Conservation (phyloP, 169 alveolate genomes). For the Cryptosporidium ubiquitum region DNA sequence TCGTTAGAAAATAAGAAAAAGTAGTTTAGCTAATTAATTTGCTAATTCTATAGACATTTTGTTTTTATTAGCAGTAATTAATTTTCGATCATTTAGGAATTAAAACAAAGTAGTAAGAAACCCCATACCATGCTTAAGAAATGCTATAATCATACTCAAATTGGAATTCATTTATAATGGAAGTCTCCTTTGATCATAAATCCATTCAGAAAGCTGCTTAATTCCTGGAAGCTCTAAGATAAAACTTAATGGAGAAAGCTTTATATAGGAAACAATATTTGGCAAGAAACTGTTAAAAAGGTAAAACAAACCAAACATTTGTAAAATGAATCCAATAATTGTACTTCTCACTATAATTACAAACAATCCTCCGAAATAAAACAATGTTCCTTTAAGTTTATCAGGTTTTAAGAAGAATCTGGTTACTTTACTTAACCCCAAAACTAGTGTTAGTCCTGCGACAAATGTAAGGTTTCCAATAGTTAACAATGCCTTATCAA, state of each 20-base stretch:
- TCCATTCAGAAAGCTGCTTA: slow-evolving; percentile 69
- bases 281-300: slow-evolving; percentile 62
- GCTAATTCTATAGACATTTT: slow-evolving; percentile 4
- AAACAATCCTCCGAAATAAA: slow-evolving; percentile 65
- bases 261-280: slow-evolving; percentile 71
- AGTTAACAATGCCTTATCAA: slow-evolving; percentile 54
- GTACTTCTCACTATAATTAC: slow-evolving; percentile 66
- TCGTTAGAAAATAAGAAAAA: neutral
- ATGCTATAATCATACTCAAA: neutral
- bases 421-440: slow-evolving; percentile 58
- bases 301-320: slow-evolving; percentile 62
- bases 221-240: slow-evolving; percentile 71
- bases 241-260: slow-evolving; percentile 71
- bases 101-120: neutral
- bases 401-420: slow-evolving; percentile 68
- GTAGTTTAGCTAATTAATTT: slow-evolving; percentile 48
- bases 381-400: slow-evolving; percentile 61
- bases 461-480: slow-evolving; percentile 68
- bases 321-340: slow-evolving; percentile 66
- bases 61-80: slow-evolving; percentile 4
- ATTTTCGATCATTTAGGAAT: neutral
- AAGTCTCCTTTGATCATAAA: slow-evolving; percentile 72
- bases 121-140: neutral
- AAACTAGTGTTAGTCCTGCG: slow-evolving; percentile 48
- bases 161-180: slow-evolving; percentile 10